A percentile compares a stretch with the other conserved stretches of the same genome.
These are phyloP conservation scores for Fusarium dimerum DNA, from an alignment of 2,329 filamentous ascomycete genomes.

Conservation along the genomic window DNA sequence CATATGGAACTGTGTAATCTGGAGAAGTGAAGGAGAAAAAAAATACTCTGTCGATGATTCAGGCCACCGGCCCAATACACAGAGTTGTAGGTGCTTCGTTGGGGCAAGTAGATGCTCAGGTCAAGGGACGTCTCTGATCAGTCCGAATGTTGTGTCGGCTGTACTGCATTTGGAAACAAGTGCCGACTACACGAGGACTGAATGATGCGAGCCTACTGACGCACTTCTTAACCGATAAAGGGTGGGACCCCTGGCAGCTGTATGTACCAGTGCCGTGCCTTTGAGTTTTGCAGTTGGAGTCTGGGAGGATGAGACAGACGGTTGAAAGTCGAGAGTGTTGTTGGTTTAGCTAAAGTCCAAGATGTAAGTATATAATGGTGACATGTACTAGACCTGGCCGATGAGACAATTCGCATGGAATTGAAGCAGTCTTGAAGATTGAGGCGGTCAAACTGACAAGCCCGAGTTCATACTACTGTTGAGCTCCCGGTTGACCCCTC, in stretches of 20 bases:
- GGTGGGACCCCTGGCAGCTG: neutral
- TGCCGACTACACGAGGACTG: slow-evolving; percentile 1
- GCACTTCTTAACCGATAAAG: neutral
- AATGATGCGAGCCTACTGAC: neutral
- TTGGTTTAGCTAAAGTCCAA: no score
- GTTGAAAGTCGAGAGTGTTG: neutral
- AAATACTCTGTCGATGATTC: neutral
- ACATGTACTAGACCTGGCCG: no score
- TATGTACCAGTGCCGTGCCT: neutral
- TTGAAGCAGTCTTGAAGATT: no score
- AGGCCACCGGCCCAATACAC: neutral
- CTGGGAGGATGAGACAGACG: neutral
- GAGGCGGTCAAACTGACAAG: no score
- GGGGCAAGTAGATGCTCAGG: neutral
- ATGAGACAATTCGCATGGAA: no score
- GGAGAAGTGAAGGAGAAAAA: no score
- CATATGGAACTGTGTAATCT: no score
- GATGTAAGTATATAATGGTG: no score
- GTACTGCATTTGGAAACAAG: slow-evolving; percentile 8
- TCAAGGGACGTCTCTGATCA: slow-evolving; percentile 10
- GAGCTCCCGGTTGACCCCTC: slow-evolving; percentile 3
- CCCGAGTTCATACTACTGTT: no score
- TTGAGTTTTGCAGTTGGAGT: no score
- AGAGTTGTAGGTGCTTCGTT: neutral
- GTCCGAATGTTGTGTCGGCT: slow-evolving; percentile 20